Evolutionary conservation across 306 rosid species (phyloP).

Genomic region (Chamaecrista fasciculata): DNA sequence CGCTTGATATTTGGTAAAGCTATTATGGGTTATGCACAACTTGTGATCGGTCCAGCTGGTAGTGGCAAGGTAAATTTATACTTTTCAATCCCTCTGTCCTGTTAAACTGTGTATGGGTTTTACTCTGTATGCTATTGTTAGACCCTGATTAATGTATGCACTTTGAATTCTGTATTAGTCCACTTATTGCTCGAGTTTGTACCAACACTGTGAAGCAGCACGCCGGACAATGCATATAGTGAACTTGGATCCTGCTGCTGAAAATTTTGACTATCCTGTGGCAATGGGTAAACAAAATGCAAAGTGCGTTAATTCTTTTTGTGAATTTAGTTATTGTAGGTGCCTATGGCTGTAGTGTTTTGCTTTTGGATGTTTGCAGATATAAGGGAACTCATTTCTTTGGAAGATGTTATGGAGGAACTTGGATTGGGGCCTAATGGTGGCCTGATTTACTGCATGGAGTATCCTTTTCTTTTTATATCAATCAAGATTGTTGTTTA

Average conservation of each 20-base stretch:
- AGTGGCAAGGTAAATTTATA: slow-evolving; percentile 71
- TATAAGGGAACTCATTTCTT: slow-evolving; percentile 82
- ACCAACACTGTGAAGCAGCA: slow-evolving; percentile 57
- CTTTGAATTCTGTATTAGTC: slow-evolving; percentile 47
- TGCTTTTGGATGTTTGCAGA: slow-evolving; percentile 47
- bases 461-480: slow-evolving; percentile 68
- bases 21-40: slow-evolving; percentile 74
- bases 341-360: not conserved
- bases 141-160: slow-evolving; percentile 7
- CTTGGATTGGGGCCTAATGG: slow-evolving; percentile 97
- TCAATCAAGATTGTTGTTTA: not conserved
- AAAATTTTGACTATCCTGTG: slow-evolving; percentile 90
- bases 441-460: slow-evolving; percentile 95
- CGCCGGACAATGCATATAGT: slow-evolving; percentile 64
- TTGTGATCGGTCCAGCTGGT: slow-evolving; percentile 86
- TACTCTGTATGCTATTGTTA: not conserved
- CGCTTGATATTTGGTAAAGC: slow-evolving; percentile 1
- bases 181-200: slow-evolving; percentile 84
- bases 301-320: not conserved
- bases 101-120: not conserved
- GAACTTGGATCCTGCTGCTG: slow-evolving; percentile 97
- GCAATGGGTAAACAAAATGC: slow-evolving; percentile 61
- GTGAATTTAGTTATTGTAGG: not conserved
- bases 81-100: not conserved
- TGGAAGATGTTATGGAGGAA: slow-evolving; percentile 98